Evolutionary conservation across 106 monocot genomes (phyloP), one percentile per base, ranked within the genome.

Genomic region (Cymbidium sinense): DNA sequence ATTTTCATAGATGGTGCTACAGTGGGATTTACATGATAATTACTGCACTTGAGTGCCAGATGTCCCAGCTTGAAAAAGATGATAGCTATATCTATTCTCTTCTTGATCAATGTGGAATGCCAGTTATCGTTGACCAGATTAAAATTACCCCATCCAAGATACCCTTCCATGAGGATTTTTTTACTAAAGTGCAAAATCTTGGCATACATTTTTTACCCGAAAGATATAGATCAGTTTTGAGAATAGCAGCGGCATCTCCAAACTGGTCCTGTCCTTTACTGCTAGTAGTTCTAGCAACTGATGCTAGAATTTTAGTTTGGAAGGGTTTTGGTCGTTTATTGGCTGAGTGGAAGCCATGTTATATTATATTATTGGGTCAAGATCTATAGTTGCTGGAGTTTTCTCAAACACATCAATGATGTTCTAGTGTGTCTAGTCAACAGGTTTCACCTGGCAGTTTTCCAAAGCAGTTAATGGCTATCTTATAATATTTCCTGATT

Each of bases 321-420:
- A 89, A 80, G 96, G 96, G 93, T 9, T 77, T 96, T 85, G 91
- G 96, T 31, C 82, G 91, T 84, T 87, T 87, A 83, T 75, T 87
- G 72, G 96, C 96, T 74, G 91, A 93, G 80, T 96, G 96, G 96
- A 83, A 93, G 43, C 87, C 89, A 75, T 91, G 96, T 84, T 86
- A 87, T 86, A 76, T 96, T 77, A 73, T 89, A 28, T 84, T 93
- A 89, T 96, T 89, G 23, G 96, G 96, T 21, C 29, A 93, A 34
- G 86, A 96, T 88, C 91, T 96, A 64, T 96, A 96, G 85, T 86
- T 93, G 76, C 83, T 93, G 81, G 89, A 86, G 55, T 17, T 75
- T 54, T 89, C 96, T 64, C 87, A 81, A 65, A 88, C 28, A 47
- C 93, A 93, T 82, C 91, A 93, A 81, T 84, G 91, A 70, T 93